A percentile compares a stretch with the other conserved stretches of the same genome.
Evolutionary conservation across 352 stramenopile genomes (phyloP).

Genomic region (Blastocystis sp.): DNA sequence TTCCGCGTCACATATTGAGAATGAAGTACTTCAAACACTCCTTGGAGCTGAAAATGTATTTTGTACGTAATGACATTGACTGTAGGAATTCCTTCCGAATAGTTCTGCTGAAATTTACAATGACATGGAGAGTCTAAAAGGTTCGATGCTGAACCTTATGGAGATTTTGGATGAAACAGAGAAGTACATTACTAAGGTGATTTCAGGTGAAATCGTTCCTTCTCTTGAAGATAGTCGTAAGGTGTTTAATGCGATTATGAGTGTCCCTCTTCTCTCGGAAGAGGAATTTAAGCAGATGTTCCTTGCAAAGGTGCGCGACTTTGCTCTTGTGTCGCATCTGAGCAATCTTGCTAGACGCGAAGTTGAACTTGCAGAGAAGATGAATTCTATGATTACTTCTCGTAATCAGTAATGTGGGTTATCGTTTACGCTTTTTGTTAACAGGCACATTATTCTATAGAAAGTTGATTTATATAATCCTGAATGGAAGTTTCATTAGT

Average conservation of each 20-base stretch:
- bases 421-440: neutral
- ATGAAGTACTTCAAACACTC: neutral
- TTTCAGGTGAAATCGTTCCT: neutral
- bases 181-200: constrained; percentile 13
- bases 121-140: neutral
- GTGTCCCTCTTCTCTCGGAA: neutral
- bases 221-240: neutral
- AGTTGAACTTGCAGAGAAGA: constrained; percentile 43
- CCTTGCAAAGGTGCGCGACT: constrained; percentile 30
- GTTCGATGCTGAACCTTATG: constrained; percentile 28
- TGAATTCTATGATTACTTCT: constrained; percentile 6
- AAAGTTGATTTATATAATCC: neutral
- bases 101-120: constrained; percentile 19
- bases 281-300: constrained; percentile 56
- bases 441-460: neutral
- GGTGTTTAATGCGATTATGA: constrained; percentile 49
- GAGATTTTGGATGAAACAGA: neutral
- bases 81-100: neutral
- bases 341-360: constrained; percentile 5
- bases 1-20: constrained; percentile 27
- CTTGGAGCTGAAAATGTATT: neutral
- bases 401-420: constrained; percentile 33
- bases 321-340: constrained; percentile 50
- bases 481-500: neutral
- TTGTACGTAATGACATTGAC: neutral